Percentiles rank a stretch among this genome's conserved stretches.
These are phyloP conservation scores for Fusarium keratoplasticum DNA, from an alignment of 2,329 filamentous ascomycete species.

Conservation along the genomic window DNA sequence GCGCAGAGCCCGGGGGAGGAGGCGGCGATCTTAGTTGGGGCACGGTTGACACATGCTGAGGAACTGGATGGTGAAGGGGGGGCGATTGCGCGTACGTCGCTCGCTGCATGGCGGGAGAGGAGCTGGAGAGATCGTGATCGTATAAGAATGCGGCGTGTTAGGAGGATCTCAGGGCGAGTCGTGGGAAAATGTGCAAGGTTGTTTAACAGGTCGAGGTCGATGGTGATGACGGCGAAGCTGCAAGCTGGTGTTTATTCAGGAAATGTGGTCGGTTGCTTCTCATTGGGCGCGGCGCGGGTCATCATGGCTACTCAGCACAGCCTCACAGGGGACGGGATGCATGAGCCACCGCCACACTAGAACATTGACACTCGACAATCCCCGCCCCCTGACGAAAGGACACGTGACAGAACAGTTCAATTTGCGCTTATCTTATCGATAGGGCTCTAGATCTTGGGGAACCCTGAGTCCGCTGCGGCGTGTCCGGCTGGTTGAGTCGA, in stretches of 20 bases:
- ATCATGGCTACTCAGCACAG: slow-evolving; percentile 38
- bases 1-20: slow-evolving; percentile 78
- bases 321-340: background rate
- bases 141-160: background rate
- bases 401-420: slow-evolving; percentile 35
- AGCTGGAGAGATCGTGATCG: slow-evolving; percentile 1
- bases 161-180: background rate
- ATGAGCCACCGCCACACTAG: slow-evolving; percentile 20
- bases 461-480: slow-evolving; percentile 22
- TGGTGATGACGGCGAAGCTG: slow-evolving; percentile 31
- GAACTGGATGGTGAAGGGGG: slow-evolving; percentile 95
- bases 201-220: slow-evolving; percentile 16
- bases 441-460: slow-evolving; percentile 17
- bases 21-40: slow-evolving; percentile 96
- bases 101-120: slow-evolving; percentile 78
- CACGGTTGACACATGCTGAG: slow-evolving; percentile 97
- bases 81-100: slow-evolving; percentile 87
- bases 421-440: slow-evolving; percentile 35
- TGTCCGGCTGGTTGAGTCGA: slow-evolving; percentile 33
- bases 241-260: slow-evolving; percentile 46
- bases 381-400: background rate
- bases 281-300: slow-evolving; percentile 41
- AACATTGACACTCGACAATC: background rate
- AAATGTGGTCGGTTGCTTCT: slow-evolving; percentile 51
- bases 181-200: background rate